A percentile compares a stretch with the other conserved stretches of the same genome.
These are phyloP conservation scores for Arabidopsis thaliana DNA, from an alignment of 345 rosid genomes.

Conservation along the genomic window TAIR10.1 NC_003076.8:21708001-21708500, in stretches of 20 bases:
- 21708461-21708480: constrained; percentile 70
- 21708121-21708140: constrained; percentile 1
- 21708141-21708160: background rate
- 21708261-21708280: constrained; percentile 94
- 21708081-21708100: constrained; percentile 65
- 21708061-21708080: constrained; percentile 80
- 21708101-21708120: constrained; percentile 13
- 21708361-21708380: constrained; percentile 93
- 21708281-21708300: constrained; percentile 94
- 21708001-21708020: constrained; percentile 87
- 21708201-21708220: constrained; percentile 60
- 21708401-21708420: constrained; percentile 82
- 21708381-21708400: constrained; percentile 92
- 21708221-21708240: constrained; percentile 86
- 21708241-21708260: constrained; percentile 99
- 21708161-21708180: constrained; percentile 1
- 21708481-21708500: constrained; percentile 90
- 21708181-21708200: constrained; percentile 15
- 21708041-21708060: constrained; percentile 99
- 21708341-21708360: constrained; percentile 99
- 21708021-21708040: constrained; percentile 93
- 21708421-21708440: constrained; percentile 95
- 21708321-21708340: constrained; percentile 99
- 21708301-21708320: constrained; percentile 97
- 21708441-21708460: constrained; percentile 72